phyloP scores from a whole-genome alignment of 78 protist genomes.

The Dictyostelium brefeldianum region DNA sequence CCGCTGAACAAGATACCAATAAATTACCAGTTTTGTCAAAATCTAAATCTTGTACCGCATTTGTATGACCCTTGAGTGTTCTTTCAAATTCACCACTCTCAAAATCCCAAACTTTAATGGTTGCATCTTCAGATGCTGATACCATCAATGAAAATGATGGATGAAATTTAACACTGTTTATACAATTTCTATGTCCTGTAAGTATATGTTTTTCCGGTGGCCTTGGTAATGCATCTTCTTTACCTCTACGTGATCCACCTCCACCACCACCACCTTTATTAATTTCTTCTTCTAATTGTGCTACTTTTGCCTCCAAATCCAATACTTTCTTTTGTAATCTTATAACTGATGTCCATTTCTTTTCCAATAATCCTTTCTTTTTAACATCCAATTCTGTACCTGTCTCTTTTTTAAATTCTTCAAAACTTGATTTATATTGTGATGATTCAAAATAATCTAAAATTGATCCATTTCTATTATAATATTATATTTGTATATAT shows the following conservation, averaged over 20 bases:
- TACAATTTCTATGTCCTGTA: slow-evolving; percentile 87
- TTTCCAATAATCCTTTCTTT: slow-evolving; percentile 85
- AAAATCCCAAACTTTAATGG: slow-evolving; percentile 92
- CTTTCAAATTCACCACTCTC: slow-evolving; percentile 93
- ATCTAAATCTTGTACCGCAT: slow-evolving; percentile 89
- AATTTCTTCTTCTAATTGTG: slow-evolving; percentile 84
- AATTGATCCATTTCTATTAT: slow-evolving; percentile 47
- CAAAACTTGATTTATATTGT: slow-evolving; percentile 53
- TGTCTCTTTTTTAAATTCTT: slow-evolving; percentile 70
- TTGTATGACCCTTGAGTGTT: slow-evolving; percentile 92
- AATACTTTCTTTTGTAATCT: slow-evolving; percentile 88
- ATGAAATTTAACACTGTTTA: slow-evolving; percentile 87
- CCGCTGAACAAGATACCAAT: slow-evolving; percentile 89
- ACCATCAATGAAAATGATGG: slow-evolving; percentile 82
- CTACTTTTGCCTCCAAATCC: slow-evolving; percentile 84
- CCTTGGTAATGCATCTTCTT: slow-evolving; percentile 88
- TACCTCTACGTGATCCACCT: slow-evolving; percentile 66
- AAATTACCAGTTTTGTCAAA: slow-evolving; percentile 81
- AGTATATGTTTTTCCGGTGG: slow-evolving; percentile 85
- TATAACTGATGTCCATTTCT: slow-evolving; percentile 92
- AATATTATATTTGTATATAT: not conserved
- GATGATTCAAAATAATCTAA: slow-evolving; percentile 75
- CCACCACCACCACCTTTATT: slow-evolving; percentile 54
- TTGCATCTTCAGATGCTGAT: slow-evolving; percentile 91
- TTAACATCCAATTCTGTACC: slow-evolving; percentile 58